Evolutionary conservation across 2,329 filamentous ascomycete species (phyloP).

Genomic region (Colletotrichum sp.): DNA sequence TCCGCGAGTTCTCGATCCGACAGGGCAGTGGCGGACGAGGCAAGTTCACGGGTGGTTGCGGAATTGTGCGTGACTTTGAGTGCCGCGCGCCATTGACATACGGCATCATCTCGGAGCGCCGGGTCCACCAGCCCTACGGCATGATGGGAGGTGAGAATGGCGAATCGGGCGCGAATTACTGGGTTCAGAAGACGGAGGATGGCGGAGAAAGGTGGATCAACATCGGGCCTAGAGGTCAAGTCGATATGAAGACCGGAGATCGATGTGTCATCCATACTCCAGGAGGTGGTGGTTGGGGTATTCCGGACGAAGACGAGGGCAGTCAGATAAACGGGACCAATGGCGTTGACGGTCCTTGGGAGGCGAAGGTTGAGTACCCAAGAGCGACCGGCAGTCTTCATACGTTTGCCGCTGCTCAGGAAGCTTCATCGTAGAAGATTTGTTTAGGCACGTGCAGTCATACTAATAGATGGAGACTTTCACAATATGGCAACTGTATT

Average conservation of each 20-base stretch:
- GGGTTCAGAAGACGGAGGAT: conserved; percentile 49
- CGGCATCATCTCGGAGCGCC: conserved; percentile 71
- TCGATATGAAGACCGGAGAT: conserved; percentile 62
- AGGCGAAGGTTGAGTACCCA: background rate
- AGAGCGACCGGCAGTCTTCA: background rate
- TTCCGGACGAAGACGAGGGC: background rate
- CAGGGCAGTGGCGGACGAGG: conserved; percentile 67
- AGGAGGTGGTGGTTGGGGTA: conserved; percentile 67
- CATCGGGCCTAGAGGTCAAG: conserved; percentile 64
- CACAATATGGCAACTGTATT: background rate
- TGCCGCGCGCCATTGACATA: conserved; percentile 73
- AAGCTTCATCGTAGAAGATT: background rate
- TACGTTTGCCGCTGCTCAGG: background rate
- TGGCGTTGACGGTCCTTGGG: background rate
- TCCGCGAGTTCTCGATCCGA: conserved; percentile 73
- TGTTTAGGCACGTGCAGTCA: fast-evolving
- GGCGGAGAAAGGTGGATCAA: conserved; percentile 48
- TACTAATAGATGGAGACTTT: fast-evolving
- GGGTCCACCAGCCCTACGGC: conserved; percentile 75
- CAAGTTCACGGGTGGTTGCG: conserved; percentile 68
- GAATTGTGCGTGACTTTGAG: conserved; percentile 74
- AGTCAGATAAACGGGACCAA: background rate
- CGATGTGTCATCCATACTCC: conserved; percentile 66
- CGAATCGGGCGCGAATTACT: conserved; percentile 71
- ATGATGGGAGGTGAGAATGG: conserved; percentile 73